Conservation (phyloP, 176 grass and related monocot species). For the Microstegium vimineum region DNA sequence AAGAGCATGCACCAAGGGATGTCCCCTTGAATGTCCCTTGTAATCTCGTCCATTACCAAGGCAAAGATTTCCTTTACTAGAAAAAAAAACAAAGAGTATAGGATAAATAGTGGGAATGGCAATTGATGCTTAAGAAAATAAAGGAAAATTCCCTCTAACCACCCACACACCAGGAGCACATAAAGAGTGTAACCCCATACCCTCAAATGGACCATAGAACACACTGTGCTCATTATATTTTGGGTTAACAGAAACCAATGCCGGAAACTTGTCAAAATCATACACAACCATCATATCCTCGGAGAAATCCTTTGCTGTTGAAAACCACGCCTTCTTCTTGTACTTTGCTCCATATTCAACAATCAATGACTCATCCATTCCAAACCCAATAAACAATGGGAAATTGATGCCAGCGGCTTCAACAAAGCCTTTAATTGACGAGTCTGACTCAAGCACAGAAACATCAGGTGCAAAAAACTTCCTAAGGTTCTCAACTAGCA, state of each 20-base stretch:
- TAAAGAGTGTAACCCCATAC: slow-evolving; percentile 19
- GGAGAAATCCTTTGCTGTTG: slow-evolving; percentile 62
- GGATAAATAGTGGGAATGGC: background rate
- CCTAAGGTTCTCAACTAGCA: slow-evolving; percentile 65
- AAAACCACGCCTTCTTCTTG: slow-evolving; percentile 96
- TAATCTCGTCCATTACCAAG: too few relatives aligned
- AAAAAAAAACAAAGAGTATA: background rate
- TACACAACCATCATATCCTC: slow-evolving; percentile 78
- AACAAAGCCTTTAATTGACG: slow-evolving; percentile 57
- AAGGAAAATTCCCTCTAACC: background rate
- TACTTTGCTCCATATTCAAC: slow-evolving; percentile 52
- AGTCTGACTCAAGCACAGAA: slow-evolving; percentile 60
- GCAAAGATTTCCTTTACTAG: too few relatives aligned
- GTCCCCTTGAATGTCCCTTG: too few relatives aligned
- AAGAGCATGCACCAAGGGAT: too few relatives aligned
- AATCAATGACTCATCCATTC: slow-evolving; percentile 55
- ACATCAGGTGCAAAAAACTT: slow-evolving; percentile 72
- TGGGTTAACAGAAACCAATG: slow-evolving; percentile 63
- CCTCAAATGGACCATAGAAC: slow-evolving; percentile 91
- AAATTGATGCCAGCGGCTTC: slow-evolving; percentile 48
- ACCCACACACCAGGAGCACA: background rate
- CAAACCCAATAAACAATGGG: slow-evolving; percentile 83
- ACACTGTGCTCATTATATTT: slow-evolving; percentile 79
- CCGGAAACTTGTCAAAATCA: slow-evolving; percentile 86
- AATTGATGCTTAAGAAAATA: background rate